Base-by-base conservation (phyloP, 768 basidiomycete genomes). In the Amanita muscaria region DNA sequence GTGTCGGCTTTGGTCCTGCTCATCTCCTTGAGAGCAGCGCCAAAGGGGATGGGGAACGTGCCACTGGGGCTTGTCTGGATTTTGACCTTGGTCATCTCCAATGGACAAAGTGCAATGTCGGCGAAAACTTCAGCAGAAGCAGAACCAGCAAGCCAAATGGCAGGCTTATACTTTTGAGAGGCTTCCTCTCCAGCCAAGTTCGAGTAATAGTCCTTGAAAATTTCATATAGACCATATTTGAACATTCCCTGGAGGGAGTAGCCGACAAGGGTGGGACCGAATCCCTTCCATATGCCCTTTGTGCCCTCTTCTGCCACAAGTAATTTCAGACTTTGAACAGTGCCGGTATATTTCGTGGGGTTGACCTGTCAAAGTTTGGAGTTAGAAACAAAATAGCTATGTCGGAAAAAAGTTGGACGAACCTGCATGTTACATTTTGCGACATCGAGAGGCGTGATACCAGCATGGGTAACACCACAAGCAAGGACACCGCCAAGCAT, bases 161-260 rank as follows among this genome's bases (percentile, higher is more conserved):
- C 73, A 51, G 84, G 82, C 70, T 88, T 88, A 78, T 88, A 89
- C 55, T 88, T 80, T 44, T 74, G 64, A 19, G 85, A 62, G 32
- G 76, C 68, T 61, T 90, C 87, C 64, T 93, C 82, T 42, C 92
- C 92, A 50, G 89, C 82, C 52, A 83, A 59, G 76, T 92, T 92
- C 74, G 80, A 80, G 77, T 92, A 93, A 51, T 60, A 47, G 64
- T 96, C 92, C 75, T 94, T 97, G 86, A 93, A 97, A 59, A 86
- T 64, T 68, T 97, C 92, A 64, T 96, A 96, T 63, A 93, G 87
- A 70, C 93, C 93, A 64, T 89, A 96, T 69, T 97, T 97, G 84
- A 94, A 91, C 79, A 92, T 83, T 62, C 93, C 93, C 70, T 96
- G 93, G 56, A 91, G 76, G 7, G 89, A 88, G 73, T 93, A 93